Conservation (phyloP, 169 alveolate species). For the Theileria parva region DNA sequence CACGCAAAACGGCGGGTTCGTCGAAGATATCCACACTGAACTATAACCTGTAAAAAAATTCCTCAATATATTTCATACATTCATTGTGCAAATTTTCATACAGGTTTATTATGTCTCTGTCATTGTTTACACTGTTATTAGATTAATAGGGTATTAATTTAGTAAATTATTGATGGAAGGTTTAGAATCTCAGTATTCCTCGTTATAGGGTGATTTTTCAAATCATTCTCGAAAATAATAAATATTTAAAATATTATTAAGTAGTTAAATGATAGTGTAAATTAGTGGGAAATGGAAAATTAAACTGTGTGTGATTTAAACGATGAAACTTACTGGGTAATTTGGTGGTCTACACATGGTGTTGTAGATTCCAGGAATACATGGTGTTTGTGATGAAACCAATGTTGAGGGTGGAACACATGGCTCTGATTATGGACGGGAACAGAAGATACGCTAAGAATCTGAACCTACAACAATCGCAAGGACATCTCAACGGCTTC, state of each 20-base stretch:
- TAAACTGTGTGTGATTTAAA: not conserved
- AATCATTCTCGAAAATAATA: not conserved
- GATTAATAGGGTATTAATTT: not conserved
- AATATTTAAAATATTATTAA: not conserved
- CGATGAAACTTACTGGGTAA: not conserved
- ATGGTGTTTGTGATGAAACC: slow-evolving; percentile 17
- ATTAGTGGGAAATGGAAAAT: not conserved
- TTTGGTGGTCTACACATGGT: not conserved
- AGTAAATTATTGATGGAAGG: not conserved
- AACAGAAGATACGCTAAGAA: slow-evolving; percentile 85
- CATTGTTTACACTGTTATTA: too few species aligned
- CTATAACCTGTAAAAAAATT: slow-evolving; percentile 12
- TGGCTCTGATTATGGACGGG: slow-evolving; percentile 90
- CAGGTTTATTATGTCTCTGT: not conserved
- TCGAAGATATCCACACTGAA: slow-evolving; percentile 39
- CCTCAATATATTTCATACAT: not conserved
- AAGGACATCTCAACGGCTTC: slow-evolving; percentile 57
- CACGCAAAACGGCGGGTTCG: slow-evolving; percentile 59
- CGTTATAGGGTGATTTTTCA: not conserved
- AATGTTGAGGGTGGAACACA: slow-evolving; percentile 58
- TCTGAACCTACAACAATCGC: slow-evolving; percentile 11
- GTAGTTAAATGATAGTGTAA: not conserved
- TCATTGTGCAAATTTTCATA: not conserved
- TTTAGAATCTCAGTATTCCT: not conserved
- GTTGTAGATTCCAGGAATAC: slow-evolving; percentile 22